Evolutionary conservation across 306 rosid genomes (phyloP).

Genomic region (Dicorynia guianensis): DNA sequence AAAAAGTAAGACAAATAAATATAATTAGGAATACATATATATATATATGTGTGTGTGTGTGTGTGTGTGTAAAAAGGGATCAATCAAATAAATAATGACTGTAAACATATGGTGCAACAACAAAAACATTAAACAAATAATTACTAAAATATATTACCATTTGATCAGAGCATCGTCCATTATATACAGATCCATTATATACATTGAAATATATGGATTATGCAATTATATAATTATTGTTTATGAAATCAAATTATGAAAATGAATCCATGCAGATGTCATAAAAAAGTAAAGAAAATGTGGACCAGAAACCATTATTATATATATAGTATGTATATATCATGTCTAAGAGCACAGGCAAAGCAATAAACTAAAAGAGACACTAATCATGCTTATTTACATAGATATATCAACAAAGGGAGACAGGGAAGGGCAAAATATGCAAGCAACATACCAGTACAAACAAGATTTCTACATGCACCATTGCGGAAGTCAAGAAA

Average conservation of each 20-base stretch:
- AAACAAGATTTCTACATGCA: constrained; percentile 52
- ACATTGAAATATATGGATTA: not conserved
- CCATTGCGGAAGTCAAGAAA: constrained; percentile 67
- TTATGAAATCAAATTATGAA: not conserved
- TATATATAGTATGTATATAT: not conserved
- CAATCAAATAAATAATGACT: too few relatives aligned
- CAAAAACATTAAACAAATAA: not conserved
- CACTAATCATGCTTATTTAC: too few relatives aligned
- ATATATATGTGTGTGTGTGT: too few relatives aligned
- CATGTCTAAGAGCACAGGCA: not conserved
- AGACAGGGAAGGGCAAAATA: not conserved
- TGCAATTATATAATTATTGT: too few relatives aligned
- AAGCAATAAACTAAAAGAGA: too few relatives aligned
- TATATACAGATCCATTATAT: too few relatives aligned
- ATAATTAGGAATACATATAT: not conserved
- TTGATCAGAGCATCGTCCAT: not conserved
- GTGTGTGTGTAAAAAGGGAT: not conserved
- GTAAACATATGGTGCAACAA: not conserved
- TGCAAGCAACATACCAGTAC: constrained; percentile 60
- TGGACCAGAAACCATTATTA: not conserved
- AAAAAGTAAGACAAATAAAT: not conserved
- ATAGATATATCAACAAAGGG: not conserved
- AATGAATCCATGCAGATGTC: not conserved
- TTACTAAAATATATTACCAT: not conserved
- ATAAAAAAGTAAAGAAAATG: constrained; percentile 15